Base-by-base conservation (phyloP, 1,139 yeast species). In the Pichia sp. region DNA sequence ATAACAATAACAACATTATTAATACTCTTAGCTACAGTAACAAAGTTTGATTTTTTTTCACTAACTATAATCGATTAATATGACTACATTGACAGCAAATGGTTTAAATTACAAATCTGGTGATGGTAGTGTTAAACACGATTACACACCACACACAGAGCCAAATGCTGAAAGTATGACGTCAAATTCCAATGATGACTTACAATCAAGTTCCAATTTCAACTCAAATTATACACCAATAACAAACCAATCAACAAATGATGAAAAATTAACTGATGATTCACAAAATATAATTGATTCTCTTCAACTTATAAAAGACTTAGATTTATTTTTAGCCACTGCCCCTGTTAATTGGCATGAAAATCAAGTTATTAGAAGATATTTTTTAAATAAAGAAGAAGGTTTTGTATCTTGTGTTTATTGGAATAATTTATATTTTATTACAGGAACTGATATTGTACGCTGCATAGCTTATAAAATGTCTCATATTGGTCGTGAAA, bases 271-370 rank as follows among this genome's bases (percentile, higher is more conserved):
- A 10, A 27, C 29, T 8, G 39, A 30, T 19, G 54, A 55, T 25
- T 31, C 45, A 3, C 51, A 49, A 22, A 49, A 50, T 2, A 45
- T 48, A 16, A 18, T 57, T 44, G 84, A 81, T 58, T 79, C 85
- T 33, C 69, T 86, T 53, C 73, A 84, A 58, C 73, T 83, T 48
- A 82, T 85, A 30, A 91, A 85, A 58, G 95, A 86, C 63, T 70
- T 89, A 60, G 88, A 88, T 70, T 84, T 85, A 68, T 91, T 91
- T 63, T 70, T 91, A 49, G 89, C 90, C 5, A 87, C 96, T 0
- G 98, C 97, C 0, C 98, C 99, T 0, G 95, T 95, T 3, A 87
- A 85, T 65, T 91, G 97, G 96, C 91, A 84, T 65, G 88, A 84
- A 56, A 85, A 85, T 62, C 97, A 91, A 67, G 87, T 88, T 47